Conservation (phyloP, 2,329 filamentous ascomycete species). For the Colletotrichum sp. region DNA sequence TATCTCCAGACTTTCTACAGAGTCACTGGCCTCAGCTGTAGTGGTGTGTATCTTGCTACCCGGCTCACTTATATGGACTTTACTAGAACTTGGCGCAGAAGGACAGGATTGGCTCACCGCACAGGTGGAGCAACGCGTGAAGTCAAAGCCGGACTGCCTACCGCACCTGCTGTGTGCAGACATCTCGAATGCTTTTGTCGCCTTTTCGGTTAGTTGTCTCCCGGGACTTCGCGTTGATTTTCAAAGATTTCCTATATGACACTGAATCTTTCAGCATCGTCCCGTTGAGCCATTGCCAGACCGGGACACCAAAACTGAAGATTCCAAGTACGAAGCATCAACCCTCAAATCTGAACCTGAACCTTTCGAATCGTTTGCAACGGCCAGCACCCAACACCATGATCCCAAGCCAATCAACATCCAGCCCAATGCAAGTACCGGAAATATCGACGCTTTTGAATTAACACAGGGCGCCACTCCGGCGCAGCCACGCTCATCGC, state of each 20-base stretch:
- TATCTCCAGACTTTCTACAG: neutral
- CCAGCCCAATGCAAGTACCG: neutral
- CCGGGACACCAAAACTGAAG: neutral
- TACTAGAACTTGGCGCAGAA: neutral
- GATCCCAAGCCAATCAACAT: neutral
- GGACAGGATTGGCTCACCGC: neutral
- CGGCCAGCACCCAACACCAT: neutral
- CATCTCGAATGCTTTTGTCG: neutral
- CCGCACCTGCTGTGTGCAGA: neutral
- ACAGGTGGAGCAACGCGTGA: neutral
- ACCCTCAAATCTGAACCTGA: neutral
- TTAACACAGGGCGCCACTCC: neutral
- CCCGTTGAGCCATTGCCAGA: neutral
- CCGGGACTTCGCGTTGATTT: too few relatives aligned
- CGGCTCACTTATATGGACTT: rapidly evolving
- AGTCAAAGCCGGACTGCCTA: neutral
- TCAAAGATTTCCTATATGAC: neutral
- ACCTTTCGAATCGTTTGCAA: neutral
- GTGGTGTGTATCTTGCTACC: neutral
- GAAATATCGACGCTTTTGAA: neutral
- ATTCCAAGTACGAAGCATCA: neutral
- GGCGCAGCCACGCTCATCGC: neutral
- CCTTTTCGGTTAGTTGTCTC: neutral
- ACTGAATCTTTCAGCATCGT: neutral
- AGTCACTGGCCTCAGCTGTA: neutral